These are phyloP conservation scores for Yamadazyma dushanensis DNA, from an alignment of 1,139 yeast genomes.

Conservation along the genomic window DNA sequence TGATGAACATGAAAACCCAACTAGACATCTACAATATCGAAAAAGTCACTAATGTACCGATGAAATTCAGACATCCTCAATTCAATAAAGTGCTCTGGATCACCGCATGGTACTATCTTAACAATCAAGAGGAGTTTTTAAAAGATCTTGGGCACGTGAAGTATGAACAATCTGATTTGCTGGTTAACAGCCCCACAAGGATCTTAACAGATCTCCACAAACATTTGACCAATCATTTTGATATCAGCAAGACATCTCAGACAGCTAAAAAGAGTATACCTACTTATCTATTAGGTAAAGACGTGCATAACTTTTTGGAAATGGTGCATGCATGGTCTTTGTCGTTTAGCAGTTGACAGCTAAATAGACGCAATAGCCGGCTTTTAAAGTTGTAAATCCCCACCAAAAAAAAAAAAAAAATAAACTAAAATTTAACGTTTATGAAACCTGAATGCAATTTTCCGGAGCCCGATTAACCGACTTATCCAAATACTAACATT, in stretches of 20 bases:
- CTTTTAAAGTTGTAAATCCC: no score
- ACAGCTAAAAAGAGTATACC: conserved; percentile 34
- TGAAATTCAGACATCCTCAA: conserved; percentile 74
- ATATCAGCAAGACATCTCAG: conserved; percentile 27
- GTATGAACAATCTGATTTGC: conserved; percentile 11
- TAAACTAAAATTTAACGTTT: no score
- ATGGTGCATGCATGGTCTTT: conserved; percentile 20
- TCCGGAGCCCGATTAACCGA: no score
- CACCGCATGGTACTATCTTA: conserved; percentile 46
- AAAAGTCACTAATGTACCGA: conserved; percentile 66
- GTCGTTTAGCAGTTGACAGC: background rate
- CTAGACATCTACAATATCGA: conserved; percentile 64
- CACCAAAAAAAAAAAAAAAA: no score
- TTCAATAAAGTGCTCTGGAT: conserved; percentile 74
- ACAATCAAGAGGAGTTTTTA: conserved; percentile 24
- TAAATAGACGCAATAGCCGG: no score
- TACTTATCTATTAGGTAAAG: conserved; percentile 23
- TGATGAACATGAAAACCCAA: conserved; percentile 62
- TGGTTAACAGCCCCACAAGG: conserved; percentile 9
- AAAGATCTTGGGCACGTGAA: conserved; percentile 19
- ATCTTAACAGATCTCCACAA: conserved; percentile 7
- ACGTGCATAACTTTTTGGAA: conserved; percentile 20
- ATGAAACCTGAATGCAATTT: no score
- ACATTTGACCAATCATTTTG: conserved; percentile 27
- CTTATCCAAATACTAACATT: no score